These are phyloP conservation scores for Mycena rosella DNA, from an alignment of 768 basidiomycete genomes.

Conservation along the genomic window DNA sequence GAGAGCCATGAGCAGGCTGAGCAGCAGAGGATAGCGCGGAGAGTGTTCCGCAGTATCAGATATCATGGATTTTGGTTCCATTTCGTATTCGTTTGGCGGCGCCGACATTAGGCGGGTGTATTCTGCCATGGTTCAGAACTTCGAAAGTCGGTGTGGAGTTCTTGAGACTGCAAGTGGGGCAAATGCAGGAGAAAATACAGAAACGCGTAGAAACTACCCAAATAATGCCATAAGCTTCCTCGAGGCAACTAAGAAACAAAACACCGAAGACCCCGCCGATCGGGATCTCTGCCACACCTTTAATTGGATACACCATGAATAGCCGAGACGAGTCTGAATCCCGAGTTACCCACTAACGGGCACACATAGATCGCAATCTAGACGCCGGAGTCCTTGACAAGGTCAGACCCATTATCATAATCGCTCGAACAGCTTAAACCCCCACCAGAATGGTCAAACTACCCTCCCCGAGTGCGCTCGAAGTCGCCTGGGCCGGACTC, in stretches of 20 bases:
- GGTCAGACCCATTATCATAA: not conserved
- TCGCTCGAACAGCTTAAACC: not conserved
- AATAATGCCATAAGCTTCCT: too few species aligned
- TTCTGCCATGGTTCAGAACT: conserved; percentile 23
- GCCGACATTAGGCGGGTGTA: conserved; percentile 27
- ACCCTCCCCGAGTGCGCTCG: conserved; percentile 16
- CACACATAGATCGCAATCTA: not conserved
- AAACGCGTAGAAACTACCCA: not conserved
- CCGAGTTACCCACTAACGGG: not conserved
- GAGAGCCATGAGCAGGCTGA: conserved; percentile 19
- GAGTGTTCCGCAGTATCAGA: not conserved
- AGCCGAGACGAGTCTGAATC: too few species aligned
- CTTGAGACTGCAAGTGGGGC: not conserved
- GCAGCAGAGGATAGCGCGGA: conserved; percentile 5
- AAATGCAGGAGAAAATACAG: not conserved
- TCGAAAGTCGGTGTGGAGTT: not conserved
- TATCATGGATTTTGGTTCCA: conserved; percentile 13
- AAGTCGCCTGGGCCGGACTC: conserved; percentile 31
- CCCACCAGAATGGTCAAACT: conserved; percentile 15
- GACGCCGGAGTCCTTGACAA: not conserved
- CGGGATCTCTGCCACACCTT: not conserved
- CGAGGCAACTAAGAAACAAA: not conserved
- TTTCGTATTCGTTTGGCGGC: conserved; percentile 5
- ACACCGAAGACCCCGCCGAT: not conserved
- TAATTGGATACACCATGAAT: not conserved